Percentiles rank a stretch among this genome's conserved stretches.
phyloP scores from a whole-genome alignment of 2,329 filamentous ascomycete species.

The Colletotrichum caudatum region DNA sequence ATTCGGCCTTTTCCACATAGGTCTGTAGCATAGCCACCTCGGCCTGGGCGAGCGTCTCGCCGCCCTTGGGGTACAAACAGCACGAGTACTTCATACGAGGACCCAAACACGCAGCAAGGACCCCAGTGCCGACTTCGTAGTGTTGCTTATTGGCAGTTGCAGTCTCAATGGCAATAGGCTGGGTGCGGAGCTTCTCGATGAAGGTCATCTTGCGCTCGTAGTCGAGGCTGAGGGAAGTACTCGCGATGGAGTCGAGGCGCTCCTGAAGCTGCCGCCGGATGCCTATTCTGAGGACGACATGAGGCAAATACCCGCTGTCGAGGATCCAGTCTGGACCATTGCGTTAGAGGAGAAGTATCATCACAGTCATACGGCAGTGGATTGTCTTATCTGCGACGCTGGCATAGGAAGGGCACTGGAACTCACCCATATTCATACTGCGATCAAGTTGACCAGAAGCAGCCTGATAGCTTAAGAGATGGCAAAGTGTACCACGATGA shows the following conservation, averaged over 20 bases:
- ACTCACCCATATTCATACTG: conserved; percentile 39
- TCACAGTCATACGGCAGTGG: too few relatives aligned
- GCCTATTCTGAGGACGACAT: conserved; percentile 71
- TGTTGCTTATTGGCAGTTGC: conserved; percentile 75
- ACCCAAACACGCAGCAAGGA: conserved; percentile 71
- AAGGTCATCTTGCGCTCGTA: conserved; percentile 74
- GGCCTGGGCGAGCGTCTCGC: conserved; percentile 73
- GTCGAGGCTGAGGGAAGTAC: conserved; percentile 63
- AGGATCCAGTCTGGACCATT: conserved; percentile 66
- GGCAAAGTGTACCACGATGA: not conserved
- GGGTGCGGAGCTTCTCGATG: conserved; percentile 67
- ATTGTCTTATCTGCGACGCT: not conserved
- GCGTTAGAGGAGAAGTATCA: conserved; percentile 21
- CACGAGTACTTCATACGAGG: conserved; percentile 80
- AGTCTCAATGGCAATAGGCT: conserved; percentile 77
- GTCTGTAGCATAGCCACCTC: conserved; percentile 74
- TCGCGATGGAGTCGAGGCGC: conserved; percentile 67
- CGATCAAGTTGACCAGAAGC: too few relatives aligned
- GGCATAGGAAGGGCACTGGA: not conserved
- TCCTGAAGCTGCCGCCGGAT: conserved; percentile 75
- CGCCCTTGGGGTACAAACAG: conserved; percentile 73
- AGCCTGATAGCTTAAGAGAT: not conserved
- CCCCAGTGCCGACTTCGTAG: conserved; percentile 77
- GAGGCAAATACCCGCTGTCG: conserved; percentile 74
- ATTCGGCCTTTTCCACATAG: conserved; percentile 71